Percentiles rank a stretch among this genome's conserved stretches.
Conservation (phyloP, 1,284 basidiomycete species). For the Leccinum pseudoinsigne region DNA sequence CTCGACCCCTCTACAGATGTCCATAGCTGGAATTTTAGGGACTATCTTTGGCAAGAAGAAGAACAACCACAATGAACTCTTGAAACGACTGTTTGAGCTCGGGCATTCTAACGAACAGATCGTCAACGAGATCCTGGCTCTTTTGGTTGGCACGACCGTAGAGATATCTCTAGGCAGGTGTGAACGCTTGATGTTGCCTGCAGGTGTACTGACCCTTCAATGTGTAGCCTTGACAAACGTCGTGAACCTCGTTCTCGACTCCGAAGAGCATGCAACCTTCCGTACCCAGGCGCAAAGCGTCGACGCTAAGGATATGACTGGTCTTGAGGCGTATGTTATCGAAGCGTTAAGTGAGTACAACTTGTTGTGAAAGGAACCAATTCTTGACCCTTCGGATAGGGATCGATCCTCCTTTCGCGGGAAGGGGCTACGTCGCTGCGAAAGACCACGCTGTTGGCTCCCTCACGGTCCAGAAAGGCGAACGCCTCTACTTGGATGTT, state of each 20-base stretch:
- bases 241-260: constrained; percentile 61
- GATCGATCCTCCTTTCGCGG: constrained; percentile 48
- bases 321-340: constrained; percentile 53
- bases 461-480: constrained; percentile 43
- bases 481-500: constrained; percentile 62
- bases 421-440: constrained; percentile 40
- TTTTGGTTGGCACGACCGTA: constrained; percentile 65
- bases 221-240: constrained; percentile 47
- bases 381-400: constrained; percentile 33
- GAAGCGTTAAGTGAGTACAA: constrained; percentile 64
- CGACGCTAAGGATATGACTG: constrained; percentile 37
- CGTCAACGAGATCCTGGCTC: constrained; percentile 67
- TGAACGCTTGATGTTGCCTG: neutral
- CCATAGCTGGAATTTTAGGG: constrained; percentile 47
- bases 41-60: constrained; percentile 54
- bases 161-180: constrained; percentile 65
- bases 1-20: constrained; percentile 40
- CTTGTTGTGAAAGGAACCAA: neutral
- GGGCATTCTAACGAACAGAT: constrained; percentile 59
- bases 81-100: constrained; percentile 54
- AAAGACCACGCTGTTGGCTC: constrained; percentile 45
- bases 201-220: constrained; percentile 5
- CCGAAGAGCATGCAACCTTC: constrained; percentile 42
- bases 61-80: constrained; percentile 48
- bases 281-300: constrained; percentile 38